Base-by-base conservation (phyloP, 2,329 filamentous ascomycete species). In the Colletotrichum neosansevieriae region DNA sequence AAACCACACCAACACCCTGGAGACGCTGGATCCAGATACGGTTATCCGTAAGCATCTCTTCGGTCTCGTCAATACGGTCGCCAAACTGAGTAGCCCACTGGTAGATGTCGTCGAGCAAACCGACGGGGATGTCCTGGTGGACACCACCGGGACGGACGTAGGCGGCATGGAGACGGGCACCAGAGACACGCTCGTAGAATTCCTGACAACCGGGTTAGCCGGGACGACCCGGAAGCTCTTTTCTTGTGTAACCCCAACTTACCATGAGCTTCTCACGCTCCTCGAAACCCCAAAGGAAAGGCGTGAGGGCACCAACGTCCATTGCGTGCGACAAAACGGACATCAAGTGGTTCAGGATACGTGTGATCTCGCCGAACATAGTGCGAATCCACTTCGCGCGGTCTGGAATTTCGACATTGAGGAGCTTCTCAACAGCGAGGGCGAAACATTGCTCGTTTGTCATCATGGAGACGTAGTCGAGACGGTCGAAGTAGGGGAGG, bases 381-480 rank as follows among this genome's bases (percentile, higher is more conserved):
- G 95, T 98, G 73, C 96, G 89, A 78, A 99, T 99, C 85, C 91
- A 99, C 85, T 99, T 98, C 75, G 96, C 96, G 77, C 96, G 88
- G 72, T 96, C 92, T 24, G 96, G 96, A 72, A 99, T 93, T 80
- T 99, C 97, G 73, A 99, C 86, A 81, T 99, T 99, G 76, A 99
- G 86, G 70, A 99, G 88, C 87, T 99, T 99, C 88, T 99, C 96
- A 63, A 98, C 95, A 19, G 94, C 96, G 73, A 99, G 88, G 42
- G 94, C 90, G 82, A 94, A 99, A 79, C 94, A 97, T 84, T 99
- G 96, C 87, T 99, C 96, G 82, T 99, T 99, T 77, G 96, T 99
- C 96, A 99, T 99, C 97, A 99, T 99, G 76, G 94, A 98, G 75
- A 98, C 94, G 82, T 99, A 99, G 83, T 99, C 96, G 80, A 99